Base-by-base conservation (phyloP, 2,329 filamentous ascomycete species). In the Ustulina deusta region DNA sequence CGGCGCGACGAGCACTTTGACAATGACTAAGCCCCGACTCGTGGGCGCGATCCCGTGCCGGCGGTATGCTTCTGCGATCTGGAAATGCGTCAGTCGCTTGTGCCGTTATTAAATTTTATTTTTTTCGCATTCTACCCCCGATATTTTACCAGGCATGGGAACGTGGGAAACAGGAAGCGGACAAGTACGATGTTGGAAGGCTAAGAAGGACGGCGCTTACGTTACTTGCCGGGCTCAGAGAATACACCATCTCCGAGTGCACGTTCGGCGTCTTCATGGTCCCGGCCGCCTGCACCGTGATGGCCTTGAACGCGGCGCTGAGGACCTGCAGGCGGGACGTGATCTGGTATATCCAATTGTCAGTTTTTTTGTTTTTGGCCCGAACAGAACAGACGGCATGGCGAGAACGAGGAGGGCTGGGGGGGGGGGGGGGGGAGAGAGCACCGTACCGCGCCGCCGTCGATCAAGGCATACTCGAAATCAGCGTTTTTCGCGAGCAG, bases 401-500 rank as follows among this genome's bases (percentile, higher is more conserved):
- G n/a, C n/a, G 36, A 38, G 11, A 17, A 15, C 2, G 5, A 15
- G 10, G 20, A 48, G n/a, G 20, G 20, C 6, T 2, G 13, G 22
- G 11, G 5, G 51, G 22, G 34, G 3, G 9, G 32, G n/a, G n/a
- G n/a, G 9, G 6, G 2, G 20, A n/a, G 34, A 27, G 15, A 34
- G 10, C 13, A 20, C 2, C 85, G 69, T 84, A 94, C 91, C 78
- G 92, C 88, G 52, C 88, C 89, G 22, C 94, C 94, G 81, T 99
- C 95, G 54, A 99, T 87, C 72, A 99, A 92, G 38, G 94, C 94
- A 83, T 98, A 98, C 80, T 98, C 94, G 74, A 94, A 98, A 9
- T 91, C 90, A 11, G 88, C 77, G 77, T 98, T 97, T 60, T 93
- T 92, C 6, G 89, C 86, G n/a, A 98, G 84, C 5, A 99, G 88